Conservation (phyloP, 129 eudicot species). For the Arctium minus region DNA sequence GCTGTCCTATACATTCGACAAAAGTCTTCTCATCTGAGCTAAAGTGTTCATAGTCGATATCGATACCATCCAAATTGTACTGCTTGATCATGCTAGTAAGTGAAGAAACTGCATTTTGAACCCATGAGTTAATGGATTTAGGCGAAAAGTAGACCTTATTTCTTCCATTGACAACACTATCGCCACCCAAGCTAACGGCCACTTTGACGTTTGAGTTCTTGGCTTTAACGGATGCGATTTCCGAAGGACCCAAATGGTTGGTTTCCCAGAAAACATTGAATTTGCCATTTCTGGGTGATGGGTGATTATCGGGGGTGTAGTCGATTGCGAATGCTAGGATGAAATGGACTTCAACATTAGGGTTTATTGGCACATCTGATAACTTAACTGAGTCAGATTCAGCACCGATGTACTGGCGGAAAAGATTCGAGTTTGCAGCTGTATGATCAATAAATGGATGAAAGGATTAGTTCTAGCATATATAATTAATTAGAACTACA, state of each 20-base stretch:
- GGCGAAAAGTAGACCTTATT: conserved; percentile 33
- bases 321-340: conserved; percentile 55
- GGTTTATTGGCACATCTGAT: conserved; percentile 42
- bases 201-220: conserved; percentile 45
- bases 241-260: conserved; percentile 34
- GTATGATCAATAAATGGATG: conserved; percentile 2
- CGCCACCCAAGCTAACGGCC: conserved; percentile 63
- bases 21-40: conserved; percentile 27
- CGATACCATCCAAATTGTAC: conserved; percentile 52
- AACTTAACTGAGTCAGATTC: conserved; percentile 37
- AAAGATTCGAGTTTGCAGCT: conserved; percentile 40
- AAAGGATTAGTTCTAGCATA: background rate
- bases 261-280: conserved; percentile 54
- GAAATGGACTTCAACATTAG: conserved; percentile 46
- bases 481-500: background rate
- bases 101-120: conserved; percentile 48
- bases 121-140: conserved; percentile 50
- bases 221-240: conserved; percentile 32
- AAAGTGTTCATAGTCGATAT: conserved; percentile 59
- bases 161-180: conserved; percentile 23
- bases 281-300: conserved; percentile 43
- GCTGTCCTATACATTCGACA: conserved; percentile 53
- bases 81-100: conserved; percentile 41
- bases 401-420: conserved; percentile 50
- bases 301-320: conserved; percentile 35